Percentiles rank a stretch among this genome's conserved stretches.
These are phyloP conservation scores for Arthrobotrys megalospora DNA, from an alignment of 2,329 filamentous ascomycete species.

Conservation along the genomic window DNA sequence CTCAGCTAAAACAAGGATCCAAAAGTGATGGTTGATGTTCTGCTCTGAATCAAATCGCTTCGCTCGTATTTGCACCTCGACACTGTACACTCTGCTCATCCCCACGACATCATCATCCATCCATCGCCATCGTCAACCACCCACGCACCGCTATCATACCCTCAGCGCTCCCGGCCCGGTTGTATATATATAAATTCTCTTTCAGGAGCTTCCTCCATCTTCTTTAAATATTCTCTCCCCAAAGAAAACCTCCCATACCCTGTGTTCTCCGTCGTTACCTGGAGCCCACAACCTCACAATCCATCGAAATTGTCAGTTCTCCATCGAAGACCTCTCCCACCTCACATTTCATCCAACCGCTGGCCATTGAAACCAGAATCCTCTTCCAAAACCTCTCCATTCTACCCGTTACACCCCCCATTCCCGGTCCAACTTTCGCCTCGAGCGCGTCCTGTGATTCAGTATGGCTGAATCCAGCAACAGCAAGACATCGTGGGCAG, in stretches of 20 bases:
- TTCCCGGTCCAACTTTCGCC: constrained; percentile 44
- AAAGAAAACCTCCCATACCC: constrained; percentile 1
- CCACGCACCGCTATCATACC: neutral
- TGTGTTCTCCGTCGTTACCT: constrained; percentile 1
- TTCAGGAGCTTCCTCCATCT: neutral
- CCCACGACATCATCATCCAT: neutral
- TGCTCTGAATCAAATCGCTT: constrained; percentile 24
- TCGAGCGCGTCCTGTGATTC: constrained; percentile 44
- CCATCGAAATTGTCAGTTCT: constrained; percentile 7
- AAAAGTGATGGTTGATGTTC: neutral
- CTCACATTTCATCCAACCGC: neutral
- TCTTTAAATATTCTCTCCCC: neutral
- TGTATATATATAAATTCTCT: neutral
- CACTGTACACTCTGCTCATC: too few species aligned
- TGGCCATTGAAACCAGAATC: neutral
- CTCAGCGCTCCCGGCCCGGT: neutral
- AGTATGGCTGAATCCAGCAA: constrained; percentile 61
- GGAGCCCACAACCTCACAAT: neutral
- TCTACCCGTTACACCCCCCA: neutral
- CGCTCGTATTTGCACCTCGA: neutral
- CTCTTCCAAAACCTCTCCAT: neutral
- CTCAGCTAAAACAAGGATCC: constrained; percentile 35
- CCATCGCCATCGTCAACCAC: neutral
- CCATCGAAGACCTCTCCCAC: constrained; percentile 4
- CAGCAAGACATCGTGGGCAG: constrained; percentile 67